A percentile compares a stretch with the other conserved stretches of the same genome.
These are phyloP conservation scores for Colletotrichum godetiae DNA, from an alignment of 2,329 filamentous ascomycete genomes.

Conservation along the genomic window DNA sequence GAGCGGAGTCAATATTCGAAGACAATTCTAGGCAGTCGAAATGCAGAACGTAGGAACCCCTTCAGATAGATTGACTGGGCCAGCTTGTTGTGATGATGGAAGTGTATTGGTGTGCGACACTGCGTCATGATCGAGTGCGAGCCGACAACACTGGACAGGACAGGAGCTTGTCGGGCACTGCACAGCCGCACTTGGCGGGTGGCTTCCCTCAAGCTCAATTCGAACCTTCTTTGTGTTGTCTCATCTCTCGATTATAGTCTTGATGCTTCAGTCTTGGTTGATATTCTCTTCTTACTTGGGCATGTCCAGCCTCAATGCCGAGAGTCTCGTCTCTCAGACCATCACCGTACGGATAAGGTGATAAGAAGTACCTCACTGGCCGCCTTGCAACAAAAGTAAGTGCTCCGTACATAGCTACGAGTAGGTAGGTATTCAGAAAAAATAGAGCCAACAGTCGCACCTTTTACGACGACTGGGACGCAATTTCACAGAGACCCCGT, in stretches of 20 bases:
- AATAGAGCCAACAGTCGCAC: background rate
- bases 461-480: background rate
- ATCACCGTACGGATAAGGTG: too few relatives aligned
- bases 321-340: background rate
- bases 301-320: background rate
- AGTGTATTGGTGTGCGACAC: background rate
- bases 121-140: background rate
- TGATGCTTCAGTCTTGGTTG: background rate
- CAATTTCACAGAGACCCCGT: background rate
- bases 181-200: conserved; percentile 26
- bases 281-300: too few relatives aligned
- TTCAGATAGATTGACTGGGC: conserved; percentile 5
- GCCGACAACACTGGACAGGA: background rate
- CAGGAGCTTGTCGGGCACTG: conserved; percentile 1
- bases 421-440: background rate
- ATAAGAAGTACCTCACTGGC: too few relatives aligned
- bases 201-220: background rate
- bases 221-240: background rate
- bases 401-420: too few relatives aligned
- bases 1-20: background rate
- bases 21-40: background rate
- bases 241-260: background rate
- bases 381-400: too few relatives aligned
- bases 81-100: background rate
- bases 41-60: background rate